Percentiles rank a stretch among this genome's conserved stretches.
Evolutionary conservation across 441 rosid genomes (phyloP).

Genomic region (Erysimum cheiri): DNA sequence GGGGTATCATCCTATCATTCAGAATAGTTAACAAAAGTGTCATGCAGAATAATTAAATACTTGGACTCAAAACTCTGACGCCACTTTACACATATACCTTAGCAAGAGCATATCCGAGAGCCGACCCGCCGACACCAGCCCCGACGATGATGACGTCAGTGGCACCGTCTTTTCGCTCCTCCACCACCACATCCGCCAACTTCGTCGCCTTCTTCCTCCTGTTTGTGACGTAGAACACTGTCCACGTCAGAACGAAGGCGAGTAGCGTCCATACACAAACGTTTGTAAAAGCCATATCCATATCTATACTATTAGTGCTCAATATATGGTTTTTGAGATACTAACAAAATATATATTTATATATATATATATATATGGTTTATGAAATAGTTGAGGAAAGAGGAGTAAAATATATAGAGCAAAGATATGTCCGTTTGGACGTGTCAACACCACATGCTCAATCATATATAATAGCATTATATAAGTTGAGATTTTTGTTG

Average conservation of each 20-base stretch:
- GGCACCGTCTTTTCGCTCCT: constrained; percentile 33
- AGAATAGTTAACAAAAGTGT: background rate
- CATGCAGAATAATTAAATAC: background rate
- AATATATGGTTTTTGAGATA: background rate
- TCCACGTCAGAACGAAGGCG: constrained; percentile 27
- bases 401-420: background rate
- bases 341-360: too few species aligned
- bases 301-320: background rate
- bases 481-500: background rate
- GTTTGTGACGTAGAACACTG: constrained; percentile 6
- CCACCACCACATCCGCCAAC: background rate
- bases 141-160: constrained; percentile 69
- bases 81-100: constrained; percentile 57
- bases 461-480: background rate
- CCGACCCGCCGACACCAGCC: constrained; percentile 83
- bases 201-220: background rate
- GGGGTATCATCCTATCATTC: background rate
- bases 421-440: background rate
- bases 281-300: constrained; percentile 19
- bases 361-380: constrained; percentile 11
- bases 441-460: constrained; percentile 6
- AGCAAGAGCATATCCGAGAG: constrained; percentile 78
- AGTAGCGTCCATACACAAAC: constrained; percentile 26
- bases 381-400: constrained; percentile 19
- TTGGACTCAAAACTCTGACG: background rate